Evolutionary conservation across 331 rosid species (phyloP), one percentile per base, ranked within the genome.

Genomic region (Erythrophleum ivorense): DNA sequence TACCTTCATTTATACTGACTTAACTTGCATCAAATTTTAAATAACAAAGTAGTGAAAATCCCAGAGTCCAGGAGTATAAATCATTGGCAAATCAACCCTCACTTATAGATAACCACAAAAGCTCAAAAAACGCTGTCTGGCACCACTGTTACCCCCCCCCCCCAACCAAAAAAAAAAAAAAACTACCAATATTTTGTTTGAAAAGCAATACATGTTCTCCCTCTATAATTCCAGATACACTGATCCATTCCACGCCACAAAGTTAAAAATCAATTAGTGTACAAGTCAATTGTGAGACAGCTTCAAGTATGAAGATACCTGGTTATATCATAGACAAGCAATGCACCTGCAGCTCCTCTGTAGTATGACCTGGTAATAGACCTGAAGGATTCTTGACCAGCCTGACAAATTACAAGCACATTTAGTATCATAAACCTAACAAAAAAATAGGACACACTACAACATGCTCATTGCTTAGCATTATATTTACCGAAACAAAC

Each of bases 311-410:
- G 80, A 88, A 15, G 70, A 65, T 89, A 96, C 99, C 99, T 93
- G 87, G 99, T 96, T 75, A 96, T 96, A 87, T 96, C 99, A 91
- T 95, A 95, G 78, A 95, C 98, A 77, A 95, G 99, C 88, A 95
- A 81, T 13, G 99, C 99, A 81, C 99, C 99, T 48, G 99, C 99
- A 48, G 98, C 99, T 46, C 99, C 99, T 88, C 99, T 87, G 43
- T 95, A 95, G 85, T 95, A 95, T 77, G 99, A 95, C 86, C 99
- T 91, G 4, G 99, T 95, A 45, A 95, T 95, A 68, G 99, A 95
- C 88, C 99, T 89, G 81, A 95, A 95, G 21, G 99, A 95, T 91
- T 95, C 99, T 88, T 95, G 99, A 83, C 99, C 99, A 21, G 99
- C 99, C 99, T 95, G 91, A 57, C 82, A 80, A 54, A 80, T 82